Base-by-base conservation (phyloP, 768 basidiomycete genomes). In the Multifurca ochricompacta region DNA sequence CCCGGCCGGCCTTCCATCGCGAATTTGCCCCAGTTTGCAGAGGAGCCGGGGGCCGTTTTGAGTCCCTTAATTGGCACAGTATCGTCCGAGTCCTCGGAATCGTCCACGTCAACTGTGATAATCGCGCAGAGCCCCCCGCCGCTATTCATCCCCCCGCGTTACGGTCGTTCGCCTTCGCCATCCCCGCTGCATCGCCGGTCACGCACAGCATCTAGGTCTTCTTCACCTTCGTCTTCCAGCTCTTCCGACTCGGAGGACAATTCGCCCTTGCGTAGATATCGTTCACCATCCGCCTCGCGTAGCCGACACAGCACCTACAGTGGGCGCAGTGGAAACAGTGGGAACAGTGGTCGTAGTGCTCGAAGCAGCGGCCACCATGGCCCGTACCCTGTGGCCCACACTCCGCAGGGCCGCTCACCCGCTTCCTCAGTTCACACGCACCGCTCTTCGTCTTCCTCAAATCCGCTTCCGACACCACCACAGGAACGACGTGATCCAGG, bases 171-270 rank as follows among this genome's bases (percentile, higher is more conserved):
- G 32, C 68, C 66, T 0, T 45, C 37, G 0, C 68, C 67, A 28
- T 68, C 66, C 23, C 63, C 51, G 45, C 67, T 21, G 4, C 62
- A 58, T 18, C 63, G 59, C 53, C 72, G 73, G 54, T 57, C 72
- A 13, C 81, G 84, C 19, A 65, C 68, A 35, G 82, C 84, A 3
- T 79, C 73, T 57, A 87, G 85, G 14, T 21, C 49, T 8, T 46
- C 56, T 1, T 52, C 48, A 4, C 13, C 48, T 4, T 44, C 53
- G 11, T 41, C 53, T 1, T 34, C 39, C 4, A 13, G 13, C 3
- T 51, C 56, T 3, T 57, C 56, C 5, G 55, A 56, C 44, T 57
- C 56, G 14, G 49, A 56, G 5, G 40, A 30, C 3, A n/a, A 14
- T 27, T 19, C 45, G 11, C 9, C 55, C 5, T 13, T 19, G 9